Base-by-base conservation (phyloP, 2,329 filamentous ascomycete species). In the Penicillium hesseltinei region DNA sequence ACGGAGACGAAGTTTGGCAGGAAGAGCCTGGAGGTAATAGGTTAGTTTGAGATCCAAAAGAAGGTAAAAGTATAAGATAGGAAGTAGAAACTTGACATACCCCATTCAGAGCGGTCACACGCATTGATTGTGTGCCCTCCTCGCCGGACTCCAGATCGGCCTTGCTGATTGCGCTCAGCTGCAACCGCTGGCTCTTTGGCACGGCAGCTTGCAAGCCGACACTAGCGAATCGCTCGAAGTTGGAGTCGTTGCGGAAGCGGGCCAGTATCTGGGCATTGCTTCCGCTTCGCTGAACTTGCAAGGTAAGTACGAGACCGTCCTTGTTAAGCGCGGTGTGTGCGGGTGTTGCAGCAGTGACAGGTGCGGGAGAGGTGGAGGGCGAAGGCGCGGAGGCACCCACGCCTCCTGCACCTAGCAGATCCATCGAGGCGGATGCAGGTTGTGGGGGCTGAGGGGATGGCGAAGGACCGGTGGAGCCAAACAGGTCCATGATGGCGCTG, bases 131-230 rank as follows among this genome's bases (percentile, higher is more conserved):
- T 59, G 88, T 92, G 17, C 92, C 93, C 71, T 96, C 92, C 42
- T 88, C 85, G 15, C 91, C 91, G 7, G 87, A 85, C 13, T 81
- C 85, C 43, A 99, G 73, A 33, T 95, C 90, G 5, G 87, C 79
- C 63, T 85, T 90, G 64, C 91, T 96, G 64, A 99, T 96, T 57
- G 88, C 91, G 73, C 95, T 88, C 63, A 99, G 79, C 72, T 97
- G 92, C 68, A 99, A 78, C 73, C 94, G 96, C 77, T 99, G 94
- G 44, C 90, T 91, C 78, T 97, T 99, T 9, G 94, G 94, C 53
- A 99, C 94, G 0, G 94, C 94, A 43, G 93, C 94, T 74, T 99
- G 94, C 63, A 99, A 75, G 27, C 90, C 91, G 31, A 97, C 90
- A 45, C 84, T 85, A 17, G 87, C 87, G 48, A 97, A 80, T 15